Evolutionary conservation across 441 rosid genomes (phyloP).

Genomic region (Populus trichocarpa): DNA sequence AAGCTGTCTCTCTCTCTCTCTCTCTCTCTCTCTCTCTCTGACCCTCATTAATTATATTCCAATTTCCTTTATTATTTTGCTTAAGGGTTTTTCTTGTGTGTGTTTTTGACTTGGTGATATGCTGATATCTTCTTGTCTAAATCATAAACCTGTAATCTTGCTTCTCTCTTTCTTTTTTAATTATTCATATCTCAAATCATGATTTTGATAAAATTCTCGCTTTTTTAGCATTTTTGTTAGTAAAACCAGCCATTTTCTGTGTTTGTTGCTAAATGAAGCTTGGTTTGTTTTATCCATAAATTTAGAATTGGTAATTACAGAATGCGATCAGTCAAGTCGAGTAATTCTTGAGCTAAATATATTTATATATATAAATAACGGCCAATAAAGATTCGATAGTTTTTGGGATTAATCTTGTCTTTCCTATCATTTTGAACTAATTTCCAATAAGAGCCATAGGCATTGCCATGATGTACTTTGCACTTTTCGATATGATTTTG

Average conservation of each 20-base stretch:
- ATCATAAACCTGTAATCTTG: too few species aligned
- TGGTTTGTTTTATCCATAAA: too few species aligned
- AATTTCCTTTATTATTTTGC: background rate
- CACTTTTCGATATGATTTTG: background rate
- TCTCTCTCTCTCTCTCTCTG: conserved; percentile 33
- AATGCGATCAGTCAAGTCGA: too few species aligned
- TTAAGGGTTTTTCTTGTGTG: background rate
- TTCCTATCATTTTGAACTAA: background rate
- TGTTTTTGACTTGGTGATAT: background rate
- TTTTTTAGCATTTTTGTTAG: too few species aligned
- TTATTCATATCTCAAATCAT: too few species aligned
- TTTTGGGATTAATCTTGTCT: background rate
- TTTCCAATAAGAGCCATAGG: background rate
- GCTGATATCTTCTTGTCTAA: background rate
- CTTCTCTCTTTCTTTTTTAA: too few species aligned
- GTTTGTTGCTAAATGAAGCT: too few species aligned
- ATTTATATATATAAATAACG: background rate
- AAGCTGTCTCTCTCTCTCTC: conserved; percentile 66
- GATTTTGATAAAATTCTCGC: too few species aligned
- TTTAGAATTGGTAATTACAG: too few species aligned
- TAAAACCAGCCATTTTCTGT: too few species aligned
- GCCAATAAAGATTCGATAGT: background rate
- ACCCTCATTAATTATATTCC: background rate
- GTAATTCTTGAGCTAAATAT: background rate
- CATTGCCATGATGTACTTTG: background rate